A percentile compares a stretch with the other conserved stretches of the same genome.
Conservation (phyloP, 192 early-diverging fungal species). For the Fimicolochytrium jonesii region DNA sequence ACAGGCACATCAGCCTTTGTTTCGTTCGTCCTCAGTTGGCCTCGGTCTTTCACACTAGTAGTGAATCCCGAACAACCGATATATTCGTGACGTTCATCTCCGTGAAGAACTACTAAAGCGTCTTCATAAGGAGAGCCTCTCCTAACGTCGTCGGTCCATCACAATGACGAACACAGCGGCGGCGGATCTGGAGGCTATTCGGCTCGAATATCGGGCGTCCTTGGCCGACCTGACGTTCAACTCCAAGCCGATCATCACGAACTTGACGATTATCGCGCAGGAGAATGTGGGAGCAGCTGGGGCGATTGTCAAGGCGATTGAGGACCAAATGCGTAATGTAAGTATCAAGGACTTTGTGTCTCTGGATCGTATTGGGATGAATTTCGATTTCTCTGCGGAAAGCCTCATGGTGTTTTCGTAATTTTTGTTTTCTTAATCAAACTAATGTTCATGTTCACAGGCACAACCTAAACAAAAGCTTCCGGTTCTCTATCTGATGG, state of each 20-base stretch:
- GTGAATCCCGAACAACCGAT: too few relatives aligned
- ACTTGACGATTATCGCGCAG: slow-evolving; percentile 79
- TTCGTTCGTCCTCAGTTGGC: too few relatives aligned
- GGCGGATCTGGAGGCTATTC: slow-evolving; percentile 32
- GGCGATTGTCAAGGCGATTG: slow-evolving; percentile 75
- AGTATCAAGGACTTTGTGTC: too few relatives aligned
- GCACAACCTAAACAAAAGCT: slow-evolving; percentile 72
- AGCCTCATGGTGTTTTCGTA: neutral
- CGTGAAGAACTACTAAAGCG: too few relatives aligned
- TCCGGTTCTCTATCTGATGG: slow-evolving; percentile 85
- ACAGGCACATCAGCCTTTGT: too few relatives aligned
- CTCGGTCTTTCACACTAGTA: too few relatives aligned
- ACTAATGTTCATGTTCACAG: slow-evolving; percentile 40
- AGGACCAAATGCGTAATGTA: slow-evolving; percentile 54
- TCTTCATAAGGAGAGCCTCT: too few relatives aligned
- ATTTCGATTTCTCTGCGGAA: neutral
- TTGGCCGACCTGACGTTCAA: slow-evolving; percentile 85
- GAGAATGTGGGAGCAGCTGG: slow-evolving; percentile 62
- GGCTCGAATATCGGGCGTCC: slow-evolving; percentile 56
- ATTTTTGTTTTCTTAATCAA: neutral
- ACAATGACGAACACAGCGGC: slow-evolving; percentile 1
- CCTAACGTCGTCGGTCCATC: too few relatives aligned
- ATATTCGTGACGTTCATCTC: too few relatives aligned
- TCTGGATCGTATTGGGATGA: neutral
- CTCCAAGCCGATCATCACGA: slow-evolving; percentile 89